phyloP scores from a whole-genome alignment of 305 asterid species.

The Vinca major region DNA sequence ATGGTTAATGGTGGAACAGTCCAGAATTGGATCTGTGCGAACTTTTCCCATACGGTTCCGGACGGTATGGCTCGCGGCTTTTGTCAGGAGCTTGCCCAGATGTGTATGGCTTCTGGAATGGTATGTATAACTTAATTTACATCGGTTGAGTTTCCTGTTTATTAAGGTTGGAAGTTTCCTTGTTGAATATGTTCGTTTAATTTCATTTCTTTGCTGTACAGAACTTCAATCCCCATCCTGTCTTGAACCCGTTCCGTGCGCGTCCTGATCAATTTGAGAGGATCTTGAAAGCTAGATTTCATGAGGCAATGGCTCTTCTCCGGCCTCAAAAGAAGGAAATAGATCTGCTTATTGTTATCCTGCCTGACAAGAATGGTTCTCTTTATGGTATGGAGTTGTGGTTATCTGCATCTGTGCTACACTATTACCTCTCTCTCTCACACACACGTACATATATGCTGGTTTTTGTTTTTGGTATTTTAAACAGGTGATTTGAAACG shows the following conservation, averaged over 20 bases:
- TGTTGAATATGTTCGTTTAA: conserved; percentile 8
- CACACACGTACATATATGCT: neutral
- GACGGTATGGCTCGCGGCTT: conserved; percentile 47
- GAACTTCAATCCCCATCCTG: conserved; percentile 68
- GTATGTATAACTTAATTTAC: conserved; percentile 23
- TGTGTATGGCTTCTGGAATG: conserved; percentile 91
- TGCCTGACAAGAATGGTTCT: conserved; percentile 8
- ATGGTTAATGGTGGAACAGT: conserved; percentile 58
- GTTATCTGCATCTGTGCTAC: neutral
- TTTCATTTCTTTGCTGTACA: conserved; percentile 17
- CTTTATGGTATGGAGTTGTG: conserved; percentile 58
- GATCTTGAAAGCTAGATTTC: conserved; percentile 60
- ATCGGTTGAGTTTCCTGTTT: neutral
- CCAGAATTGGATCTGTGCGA: conserved; percentile 62
- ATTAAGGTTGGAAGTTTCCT: neutral
- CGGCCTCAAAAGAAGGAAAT: conserved; percentile 62
- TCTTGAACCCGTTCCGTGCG: conserved; percentile 51
- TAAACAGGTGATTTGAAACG: conserved; percentile 73
- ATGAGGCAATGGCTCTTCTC: conserved; percentile 56
- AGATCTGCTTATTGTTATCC: conserved; percentile 56
- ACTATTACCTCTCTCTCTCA: neutral
- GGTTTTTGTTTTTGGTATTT: conserved; percentile 3
- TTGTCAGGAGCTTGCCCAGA: conserved; percentile 71
- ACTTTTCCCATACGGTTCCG: conserved; percentile 61
- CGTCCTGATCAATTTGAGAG: conserved; percentile 84